Evolutionary conservation across 768 basidiomycete species (phyloP).

Genomic region (Tremella fuciformis): DNA sequence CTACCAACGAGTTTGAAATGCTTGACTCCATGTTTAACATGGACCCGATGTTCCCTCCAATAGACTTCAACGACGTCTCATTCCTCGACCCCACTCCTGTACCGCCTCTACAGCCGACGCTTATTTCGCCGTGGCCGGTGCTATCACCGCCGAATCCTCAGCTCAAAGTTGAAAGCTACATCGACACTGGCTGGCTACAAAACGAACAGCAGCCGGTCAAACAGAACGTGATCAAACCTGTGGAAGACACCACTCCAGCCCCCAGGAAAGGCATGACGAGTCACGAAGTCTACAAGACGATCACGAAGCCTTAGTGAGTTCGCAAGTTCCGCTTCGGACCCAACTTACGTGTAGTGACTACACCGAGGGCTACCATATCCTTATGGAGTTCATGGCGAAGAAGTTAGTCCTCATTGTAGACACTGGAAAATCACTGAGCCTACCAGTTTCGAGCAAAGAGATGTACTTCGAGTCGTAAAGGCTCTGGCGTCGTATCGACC

Average conservation of each 20-base stretch:
- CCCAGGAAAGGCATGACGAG: constrained; percentile 25
- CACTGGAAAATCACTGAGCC: background rate
- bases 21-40: constrained; percentile 80
- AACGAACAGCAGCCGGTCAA: background rate
- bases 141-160: background rate
- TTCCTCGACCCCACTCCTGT: background rate
- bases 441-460: constrained; percentile 90
- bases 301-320: constrained; percentile 64
- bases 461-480: constrained; percentile 88
- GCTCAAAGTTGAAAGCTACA: background rate
- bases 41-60: constrained; percentile 30
- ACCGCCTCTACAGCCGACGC: constrained; percentile 2
- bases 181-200: background rate
- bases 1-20: constrained; percentile 92
- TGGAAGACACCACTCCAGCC: background rate
- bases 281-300: constrained; percentile 63
- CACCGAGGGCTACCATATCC: constrained; percentile 91
- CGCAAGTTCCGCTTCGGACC: background rate
- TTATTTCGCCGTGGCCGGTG: background rate
- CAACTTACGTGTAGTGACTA: constrained; percentile 61
- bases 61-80: background rate
- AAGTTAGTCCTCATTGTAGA: constrained; percentile 54
- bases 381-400: constrained; percentile 85
- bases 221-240: background rate
- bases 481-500: constrained; percentile 92